phyloP scores from a whole-genome alignment of 352 stramenopile genomes.

The Pythium coloratum region DNA sequence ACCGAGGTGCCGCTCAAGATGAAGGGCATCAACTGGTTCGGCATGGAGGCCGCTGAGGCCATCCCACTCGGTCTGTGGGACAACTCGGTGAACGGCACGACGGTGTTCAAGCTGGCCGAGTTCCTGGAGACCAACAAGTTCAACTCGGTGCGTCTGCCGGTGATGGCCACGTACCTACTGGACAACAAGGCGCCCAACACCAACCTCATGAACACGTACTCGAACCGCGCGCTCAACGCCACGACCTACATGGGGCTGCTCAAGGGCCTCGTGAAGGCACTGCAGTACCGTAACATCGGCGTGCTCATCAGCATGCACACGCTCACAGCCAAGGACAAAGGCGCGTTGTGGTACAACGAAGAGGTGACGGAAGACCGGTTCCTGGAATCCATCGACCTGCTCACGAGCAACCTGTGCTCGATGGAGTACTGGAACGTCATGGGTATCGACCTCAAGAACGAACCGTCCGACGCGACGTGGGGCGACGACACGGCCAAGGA shows the following conservation, averaged over 20 bases:
- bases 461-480: slow-evolving; percentile 68
- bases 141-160: slow-evolving; percentile 70
- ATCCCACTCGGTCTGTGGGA: slow-evolving; percentile 79
- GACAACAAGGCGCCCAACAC: slow-evolving; percentile 61
- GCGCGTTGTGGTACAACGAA: slow-evolving; percentile 67
- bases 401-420: slow-evolving; percentile 62
- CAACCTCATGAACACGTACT: slow-evolving; percentile 62
- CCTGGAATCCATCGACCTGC: slow-evolving; percentile 49
- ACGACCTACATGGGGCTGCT: slow-evolving; percentile 71
- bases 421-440: slow-evolving; percentile 85
- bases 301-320: slow-evolving; percentile 80
- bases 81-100: slow-evolving; percentile 74
- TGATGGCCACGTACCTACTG: slow-evolving; percentile 70
- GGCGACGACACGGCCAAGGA: slow-evolving; percentile 43
- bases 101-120: slow-evolving; percentile 69
- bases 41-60: slow-evolving; percentile 75
- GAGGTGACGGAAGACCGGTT: slow-evolving; percentile 62
- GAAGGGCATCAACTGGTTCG: slow-evolving; percentile 82
- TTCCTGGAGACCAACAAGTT: slow-evolving; percentile 83
- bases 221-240: slow-evolving; percentile 72
- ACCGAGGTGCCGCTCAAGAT: slow-evolving; percentile 65
- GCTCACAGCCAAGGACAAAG: slow-evolving; percentile 55
- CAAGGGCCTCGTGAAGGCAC: slow-evolving; percentile 67
- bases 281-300: slow-evolving; percentile 71
- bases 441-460: slow-evolving; percentile 82